A percentile compares a stretch with the other conserved stretches of the same genome.
phyloP scores from a whole-genome alignment of 805 yeast species.

The Cyberlindnera japonica region DNA sequence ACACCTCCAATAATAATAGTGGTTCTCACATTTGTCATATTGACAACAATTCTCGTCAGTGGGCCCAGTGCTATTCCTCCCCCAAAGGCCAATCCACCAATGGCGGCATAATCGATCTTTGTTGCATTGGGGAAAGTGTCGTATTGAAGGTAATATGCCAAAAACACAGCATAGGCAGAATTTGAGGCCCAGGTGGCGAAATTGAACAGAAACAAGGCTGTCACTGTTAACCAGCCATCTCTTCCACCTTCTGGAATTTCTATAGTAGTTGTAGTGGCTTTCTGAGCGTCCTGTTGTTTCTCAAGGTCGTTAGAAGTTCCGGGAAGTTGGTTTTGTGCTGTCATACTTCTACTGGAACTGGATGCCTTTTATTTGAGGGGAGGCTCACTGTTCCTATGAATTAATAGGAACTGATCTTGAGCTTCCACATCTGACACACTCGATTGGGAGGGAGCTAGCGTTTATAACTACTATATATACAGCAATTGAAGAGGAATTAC shows the following conservation, averaged over 20 bases:
- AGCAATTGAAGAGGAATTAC: too few relatives aligned
- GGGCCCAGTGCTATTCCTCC: slow-evolving; percentile 62
- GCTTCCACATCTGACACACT: too few relatives aligned
- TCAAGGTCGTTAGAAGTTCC: too few relatives aligned
- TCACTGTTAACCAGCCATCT: slow-evolving; percentile 27
- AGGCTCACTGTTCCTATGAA: too few relatives aligned
- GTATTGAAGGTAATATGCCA: slow-evolving; percentile 52
- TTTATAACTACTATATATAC: too few relatives aligned
- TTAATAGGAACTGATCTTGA: too few relatives aligned
- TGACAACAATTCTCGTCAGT: slow-evolving; percentile 29
- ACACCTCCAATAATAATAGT: slow-evolving; percentile 47
- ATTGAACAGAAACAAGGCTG: slow-evolving; percentile 23
- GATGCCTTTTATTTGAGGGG: too few relatives aligned
- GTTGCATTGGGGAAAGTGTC: slow-evolving; percentile 48
- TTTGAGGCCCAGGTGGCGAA: slow-evolving; percentile 29
- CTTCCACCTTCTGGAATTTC: slow-evolving; percentile 28
- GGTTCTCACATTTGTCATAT: slow-evolving; percentile 36
- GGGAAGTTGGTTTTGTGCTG: too few relatives aligned
- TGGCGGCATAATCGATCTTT: slow-evolving; percentile 57
- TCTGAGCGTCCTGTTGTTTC: too few relatives aligned
- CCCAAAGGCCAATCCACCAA: slow-evolving; percentile 64
- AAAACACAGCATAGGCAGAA: slow-evolving; percentile 50
- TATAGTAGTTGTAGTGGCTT: slow-evolving; percentile 9
- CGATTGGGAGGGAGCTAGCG: too few relatives aligned
- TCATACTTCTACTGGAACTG: too few relatives aligned